These are phyloP conservation scores for Talaromyces verruculosus DNA, from an alignment of 2,329 filamentous ascomycete genomes.

Conservation along the genomic window DNA sequence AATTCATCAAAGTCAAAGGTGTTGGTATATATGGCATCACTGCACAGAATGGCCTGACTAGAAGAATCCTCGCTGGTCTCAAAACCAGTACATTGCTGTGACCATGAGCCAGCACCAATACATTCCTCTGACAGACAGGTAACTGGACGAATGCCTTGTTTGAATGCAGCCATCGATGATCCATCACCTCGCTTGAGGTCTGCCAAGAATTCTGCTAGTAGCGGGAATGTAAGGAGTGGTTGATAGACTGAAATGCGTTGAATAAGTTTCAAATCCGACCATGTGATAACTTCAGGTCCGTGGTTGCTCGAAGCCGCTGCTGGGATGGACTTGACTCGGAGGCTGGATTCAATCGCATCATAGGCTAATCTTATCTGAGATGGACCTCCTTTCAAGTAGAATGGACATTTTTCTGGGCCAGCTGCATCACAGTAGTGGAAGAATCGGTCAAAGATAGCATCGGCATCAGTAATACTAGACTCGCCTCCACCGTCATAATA, in stretches of 20 bases:
- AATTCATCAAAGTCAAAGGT: constrained; percentile 26
- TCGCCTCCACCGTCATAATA: constrained; percentile 34
- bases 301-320: constrained; percentile 31
- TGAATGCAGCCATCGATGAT: constrained; percentile 33
- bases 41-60: constrained; percentile 34
- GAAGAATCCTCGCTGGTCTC: constrained; percentile 33
- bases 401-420: constrained; percentile 32
- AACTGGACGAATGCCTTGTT: constrained; percentile 29
- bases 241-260: constrained; percentile 36
- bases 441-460: constrained; percentile 39
- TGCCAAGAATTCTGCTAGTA: constrained; percentile 30
- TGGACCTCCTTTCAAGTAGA: constrained; percentile 32
- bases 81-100: constrained; percentile 29
- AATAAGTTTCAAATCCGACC: constrained; percentile 36
- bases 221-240: constrained; percentile 31
- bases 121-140: constrained; percentile 33
- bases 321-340: constrained; percentile 32
- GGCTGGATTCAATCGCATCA: constrained; percentile 26
- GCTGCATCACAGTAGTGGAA: constrained; percentile 33
- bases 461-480: constrained; percentile 34
- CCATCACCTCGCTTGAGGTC: constrained; percentile 31
- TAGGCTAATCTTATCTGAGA: constrained; percentile 31
- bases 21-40: constrained; percentile 32
- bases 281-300: constrained; percentile 39
- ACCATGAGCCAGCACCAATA: constrained; percentile 34